phyloP scores from a whole-genome alignment of 2,329 filamentous ascomycete species.

The Tolypocladium ophioglossoides region DNA sequence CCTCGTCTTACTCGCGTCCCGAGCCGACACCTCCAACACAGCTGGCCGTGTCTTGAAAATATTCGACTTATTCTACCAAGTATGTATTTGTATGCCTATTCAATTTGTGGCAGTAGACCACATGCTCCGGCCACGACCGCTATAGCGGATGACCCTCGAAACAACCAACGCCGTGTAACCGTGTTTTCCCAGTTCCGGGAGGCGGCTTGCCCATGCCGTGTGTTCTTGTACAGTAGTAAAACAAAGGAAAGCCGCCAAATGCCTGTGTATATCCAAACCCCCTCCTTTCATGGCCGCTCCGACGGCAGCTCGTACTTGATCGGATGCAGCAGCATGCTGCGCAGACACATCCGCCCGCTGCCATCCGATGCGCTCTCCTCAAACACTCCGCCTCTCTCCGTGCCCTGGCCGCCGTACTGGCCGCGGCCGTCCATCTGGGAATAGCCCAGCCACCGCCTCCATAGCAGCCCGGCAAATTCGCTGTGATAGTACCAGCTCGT shows the following conservation, averaged over 20 bases:
- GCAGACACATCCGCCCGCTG: conserved; percentile 64
- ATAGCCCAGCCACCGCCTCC: conserved; percentile 65
- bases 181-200: neutral
- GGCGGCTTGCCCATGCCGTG: neutral
- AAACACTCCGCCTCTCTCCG: conserved; percentile 37
- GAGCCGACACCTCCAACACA: neutral
- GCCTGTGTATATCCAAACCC: neutral
- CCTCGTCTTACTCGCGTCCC: neutral
- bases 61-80: too few species aligned
- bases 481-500: conserved; percentile 80
- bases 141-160: neutral
- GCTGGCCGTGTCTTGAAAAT: too few species aligned
- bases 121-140: neutral
- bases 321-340: conserved; percentile 72
- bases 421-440: conserved; percentile 41
- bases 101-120: neutral
- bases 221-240: neutral
- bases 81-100: neutral
- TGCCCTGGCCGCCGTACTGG: conserved; percentile 33
- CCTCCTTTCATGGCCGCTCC: conserved; percentile 18
- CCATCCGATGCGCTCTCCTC: conserved; percentile 34
- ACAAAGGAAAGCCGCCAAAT: neutral
- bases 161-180: neutral
- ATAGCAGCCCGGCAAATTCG: conserved; percentile 66
- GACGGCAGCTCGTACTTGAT: conserved; percentile 55